Evolutionary conservation across 805 yeast genomes (phyloP), one percentile per base, ranked within the genome.

Genomic region (Metschnikowia continentalis): DNA sequence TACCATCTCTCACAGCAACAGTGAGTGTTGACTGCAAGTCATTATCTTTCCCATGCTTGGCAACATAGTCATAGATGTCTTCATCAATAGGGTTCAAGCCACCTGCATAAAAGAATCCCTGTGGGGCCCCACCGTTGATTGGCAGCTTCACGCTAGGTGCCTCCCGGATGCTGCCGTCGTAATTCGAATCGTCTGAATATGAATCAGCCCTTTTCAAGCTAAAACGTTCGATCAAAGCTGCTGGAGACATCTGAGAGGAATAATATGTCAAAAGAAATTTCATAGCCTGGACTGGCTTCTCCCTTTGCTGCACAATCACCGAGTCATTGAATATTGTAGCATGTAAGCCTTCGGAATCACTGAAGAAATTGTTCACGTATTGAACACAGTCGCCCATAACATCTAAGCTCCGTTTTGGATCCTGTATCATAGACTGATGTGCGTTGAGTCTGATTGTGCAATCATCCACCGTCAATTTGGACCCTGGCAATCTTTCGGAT

Each of bases 371-470:
- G 67, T 92, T 90, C 50, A 91, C 82, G 65, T 90, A 90, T 22
- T 91, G 84, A 43, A 91, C 83, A 50, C 86, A 79, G 59, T 90
- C 97, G 45, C 97, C 97, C 69, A 89, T 79, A 17, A 84, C 77
- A 43, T 84, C 76, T 32, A 78, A 67, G 47, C 83, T 82, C 59
- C 96, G 80, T 46, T 84, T 89, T 30, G 75, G 71, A 55, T 78
- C 81, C 17, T 77, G 79, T 41, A 80, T 82, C 42, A 78, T 79
- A 6, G 88, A 82, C 46, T 75, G 76, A 45, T 88, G 90, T 1
- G 95, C 84, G 58, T 88, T 87, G 61, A 90, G 83, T 51, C 86
- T 77, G 41, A 92, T 75, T 37, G 89, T 82, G 38, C 92, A 84
- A 52, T 90, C 96, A 54, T 86, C 87, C 38, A 81, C 74, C 53